Evolutionary conservation across 192 early-diverging fungal species (phyloP).

Genomic region (Coemansia pectinata): DNA sequence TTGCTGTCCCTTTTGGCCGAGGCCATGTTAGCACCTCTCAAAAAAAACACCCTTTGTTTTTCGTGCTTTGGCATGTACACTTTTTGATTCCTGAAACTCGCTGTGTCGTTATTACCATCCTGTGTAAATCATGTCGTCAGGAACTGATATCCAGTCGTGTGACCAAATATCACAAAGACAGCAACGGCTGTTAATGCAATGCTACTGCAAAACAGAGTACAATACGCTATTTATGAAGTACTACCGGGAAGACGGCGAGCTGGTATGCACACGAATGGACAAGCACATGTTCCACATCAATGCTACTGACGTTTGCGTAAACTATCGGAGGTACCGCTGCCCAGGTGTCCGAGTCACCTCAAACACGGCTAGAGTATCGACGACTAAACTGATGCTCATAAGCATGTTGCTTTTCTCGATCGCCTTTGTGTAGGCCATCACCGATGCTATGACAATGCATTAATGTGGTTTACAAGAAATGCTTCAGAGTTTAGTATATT

Average conservation of each 20-base stretch:
- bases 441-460: neutral
- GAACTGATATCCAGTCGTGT: conserved; percentile 21
- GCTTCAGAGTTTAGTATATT: neutral
- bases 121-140: neutral
- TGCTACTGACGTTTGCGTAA: conserved; percentile 20
- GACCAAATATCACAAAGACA: conserved; percentile 23
- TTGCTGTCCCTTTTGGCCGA: neutral
- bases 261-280: conserved; percentile 33
- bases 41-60: neutral
- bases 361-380: neutral
- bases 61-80: neutral
- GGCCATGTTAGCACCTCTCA: neutral
- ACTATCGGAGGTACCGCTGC: conserved; percentile 24
- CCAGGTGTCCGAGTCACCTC: conserved; percentile 16
- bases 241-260: conserved; percentile 3
- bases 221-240: conserved; percentile 38
- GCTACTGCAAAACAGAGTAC: conserved; percentile 35
- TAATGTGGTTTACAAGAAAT: neutral
- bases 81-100: neutral
- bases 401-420: conserved; percentile 8
- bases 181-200: conserved; percentile 38
- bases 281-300: conserved; percentile 15
- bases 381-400: conserved; percentile 10
- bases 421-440: neutral
- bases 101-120: neutral